phyloP scores from a whole-genome alignment of 2,329 filamentous ascomycete genomes.

The Pseudonectria buxi region DNA sequence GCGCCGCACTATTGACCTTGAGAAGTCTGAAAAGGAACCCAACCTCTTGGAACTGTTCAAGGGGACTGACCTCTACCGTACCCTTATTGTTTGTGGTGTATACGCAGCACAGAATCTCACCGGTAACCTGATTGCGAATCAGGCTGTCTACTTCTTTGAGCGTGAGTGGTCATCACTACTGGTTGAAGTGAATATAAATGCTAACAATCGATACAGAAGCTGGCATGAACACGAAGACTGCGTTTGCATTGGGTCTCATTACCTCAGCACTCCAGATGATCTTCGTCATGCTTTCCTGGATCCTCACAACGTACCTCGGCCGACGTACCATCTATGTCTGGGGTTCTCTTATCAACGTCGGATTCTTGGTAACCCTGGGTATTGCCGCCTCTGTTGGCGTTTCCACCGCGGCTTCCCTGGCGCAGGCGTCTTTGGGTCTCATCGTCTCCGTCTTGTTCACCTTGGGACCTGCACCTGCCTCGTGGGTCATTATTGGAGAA shows the following conservation, averaged over 20 bases:
- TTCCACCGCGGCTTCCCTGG: conserved; percentile 36
- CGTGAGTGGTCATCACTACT: conserved; percentile 16
- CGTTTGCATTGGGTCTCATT: conserved; percentile 58
- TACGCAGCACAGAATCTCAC: conserved; percentile 55
- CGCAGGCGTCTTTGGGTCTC: conserved; percentile 56
- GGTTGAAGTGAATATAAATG: neutral
- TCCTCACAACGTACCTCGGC: conserved; percentile 57
- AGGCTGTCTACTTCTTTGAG: conserved; percentile 54
- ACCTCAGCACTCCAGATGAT: conserved; percentile 56
- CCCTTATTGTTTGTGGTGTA: conserved; percentile 48
- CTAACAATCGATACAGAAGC: conserved; percentile 42
- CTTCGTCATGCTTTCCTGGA: conserved; percentile 61
- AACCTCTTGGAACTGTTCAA: conserved; percentile 45
- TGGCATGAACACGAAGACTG: conserved; percentile 45
- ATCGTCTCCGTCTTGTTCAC: conserved; percentile 61
- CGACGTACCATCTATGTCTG: conserved; percentile 59
- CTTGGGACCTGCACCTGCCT: conserved; percentile 55
- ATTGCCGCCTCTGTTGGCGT: conserved; percentile 46
- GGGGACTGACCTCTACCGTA: conserved; percentile 47
- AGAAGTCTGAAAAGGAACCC: conserved; percentile 37
- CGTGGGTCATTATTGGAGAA: conserved; percentile 62
- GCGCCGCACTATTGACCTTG: conserved; percentile 48
- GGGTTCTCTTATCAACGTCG: conserved; percentile 47
- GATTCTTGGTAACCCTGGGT: conserved; percentile 51
- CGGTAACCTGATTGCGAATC: conserved; percentile 55